Evolutionary conservation across 1,139 yeast genomes (phyloP).

Genomic region (Candida sp.): DNA sequence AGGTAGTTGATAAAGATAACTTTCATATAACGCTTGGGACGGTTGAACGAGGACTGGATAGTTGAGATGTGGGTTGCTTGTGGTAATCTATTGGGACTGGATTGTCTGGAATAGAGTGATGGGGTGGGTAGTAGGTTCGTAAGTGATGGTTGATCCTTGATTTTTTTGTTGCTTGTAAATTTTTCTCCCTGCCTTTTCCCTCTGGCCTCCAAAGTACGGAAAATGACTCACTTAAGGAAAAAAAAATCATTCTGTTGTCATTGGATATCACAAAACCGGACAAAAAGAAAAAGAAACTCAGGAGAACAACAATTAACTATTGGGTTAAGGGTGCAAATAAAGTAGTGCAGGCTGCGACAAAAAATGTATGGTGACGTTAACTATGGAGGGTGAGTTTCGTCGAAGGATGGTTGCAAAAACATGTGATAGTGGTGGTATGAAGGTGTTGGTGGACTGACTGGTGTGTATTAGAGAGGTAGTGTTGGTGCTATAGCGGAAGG

Average conservation of each 20-base stretch:
- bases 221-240: background rate
- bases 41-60: background rate
- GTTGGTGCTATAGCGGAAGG: too few species aligned
- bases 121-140: background rate
- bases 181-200: background rate
- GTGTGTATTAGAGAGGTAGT: too few species aligned
- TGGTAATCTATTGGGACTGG: background rate
- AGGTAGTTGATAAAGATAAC: constrained; percentile 4
- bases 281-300: constrained; percentile 11
- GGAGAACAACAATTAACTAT: background rate
- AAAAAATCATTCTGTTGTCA: background rate
- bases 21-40: constrained; percentile 3
- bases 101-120: constrained; percentile 3
- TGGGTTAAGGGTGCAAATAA: background rate
- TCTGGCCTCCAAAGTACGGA: background rate
- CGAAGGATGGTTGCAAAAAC: background rate
- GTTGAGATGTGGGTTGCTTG: background rate
- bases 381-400: background rate
- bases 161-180: background rate
- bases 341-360: background rate
- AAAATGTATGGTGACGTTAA: background rate
- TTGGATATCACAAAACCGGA: background rate
- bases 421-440: too few species aligned
- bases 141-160: background rate
- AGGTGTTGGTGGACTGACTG: too few species aligned